Evolutionary conservation across 345 rosid genomes (phyloP).

Genomic region (Capsella bursapastoris): DNA sequence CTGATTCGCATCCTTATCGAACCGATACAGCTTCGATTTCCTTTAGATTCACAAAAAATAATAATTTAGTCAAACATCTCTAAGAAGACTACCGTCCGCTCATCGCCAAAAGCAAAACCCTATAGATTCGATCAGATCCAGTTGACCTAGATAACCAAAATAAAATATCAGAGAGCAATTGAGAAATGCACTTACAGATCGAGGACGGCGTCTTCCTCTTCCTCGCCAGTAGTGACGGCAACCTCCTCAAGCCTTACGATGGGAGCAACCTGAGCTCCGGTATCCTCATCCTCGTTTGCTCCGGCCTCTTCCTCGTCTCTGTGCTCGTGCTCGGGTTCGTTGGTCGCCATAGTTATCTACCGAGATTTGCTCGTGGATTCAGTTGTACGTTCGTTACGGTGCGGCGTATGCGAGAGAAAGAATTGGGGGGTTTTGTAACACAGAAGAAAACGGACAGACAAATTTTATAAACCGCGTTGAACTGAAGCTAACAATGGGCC

Average conservation of each 20-base stretch:
- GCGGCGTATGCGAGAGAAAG: slow-evolving; percentile 38
- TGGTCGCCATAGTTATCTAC: slow-evolving; percentile 58
- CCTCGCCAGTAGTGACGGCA: slow-evolving; percentile 87
- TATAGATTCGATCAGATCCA: slow-evolving; percentile 36
- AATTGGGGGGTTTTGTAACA: slow-evolving; percentile 16
- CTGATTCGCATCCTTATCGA: slow-evolving; percentile 83
- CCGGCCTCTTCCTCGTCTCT: slow-evolving; percentile 75
- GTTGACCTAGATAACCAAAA: neutral
- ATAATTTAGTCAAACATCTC: slow-evolving; percentile 2
- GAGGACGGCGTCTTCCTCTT: slow-evolving; percentile 77
- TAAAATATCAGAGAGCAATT: neutral
- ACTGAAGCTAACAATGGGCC: slow-evolving; percentile 35
- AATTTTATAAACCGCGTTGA: slow-evolving; percentile 11
- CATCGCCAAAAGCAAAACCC: slow-evolving; percentile 13
- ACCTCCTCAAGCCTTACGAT: slow-evolving; percentile 88
- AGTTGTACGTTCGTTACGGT: slow-evolving; percentile 19
- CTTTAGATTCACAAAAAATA: slow-evolving; percentile 45
- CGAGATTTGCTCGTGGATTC: slow-evolving; percentile 17
- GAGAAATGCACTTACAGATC: slow-evolving; percentile 63
- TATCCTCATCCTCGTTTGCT: slow-evolving; percentile 90
- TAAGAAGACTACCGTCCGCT: neutral
- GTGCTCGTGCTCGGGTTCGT: slow-evolving; percentile 61
- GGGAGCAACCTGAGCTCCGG: slow-evolving; percentile 95
- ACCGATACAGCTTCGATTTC: slow-evolving; percentile 90
- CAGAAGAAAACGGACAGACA: neutral